Conservation (phyloP, 257 asterid species). For the Solanum chiquidenum region DNA sequence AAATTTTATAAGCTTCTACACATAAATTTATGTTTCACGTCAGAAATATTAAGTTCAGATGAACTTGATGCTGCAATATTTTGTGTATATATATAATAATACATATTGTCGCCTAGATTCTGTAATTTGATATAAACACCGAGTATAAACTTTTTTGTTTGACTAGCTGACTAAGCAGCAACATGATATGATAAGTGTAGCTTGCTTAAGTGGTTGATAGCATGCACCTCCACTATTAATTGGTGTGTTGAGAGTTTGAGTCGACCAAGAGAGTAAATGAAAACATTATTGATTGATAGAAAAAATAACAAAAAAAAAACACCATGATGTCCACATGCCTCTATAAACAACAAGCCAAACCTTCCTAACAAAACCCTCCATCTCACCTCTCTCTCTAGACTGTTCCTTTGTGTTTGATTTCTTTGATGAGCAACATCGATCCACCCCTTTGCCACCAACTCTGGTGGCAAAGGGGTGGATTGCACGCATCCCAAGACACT, state of each 20-base stretch:
- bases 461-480: conserved; percentile 11
- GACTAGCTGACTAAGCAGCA: no score
- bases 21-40: background rate
- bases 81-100: no score
- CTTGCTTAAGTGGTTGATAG: background rate
- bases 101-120: background rate
- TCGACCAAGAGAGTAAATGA: background rate
- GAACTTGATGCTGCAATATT: background rate
- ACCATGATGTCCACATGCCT: background rate
- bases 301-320: background rate
- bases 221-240: background rate
- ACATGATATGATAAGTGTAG: background rate
- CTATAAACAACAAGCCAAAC: conserved; percentile 13
- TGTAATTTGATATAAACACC: background rate
- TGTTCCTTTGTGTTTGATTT: background rate
- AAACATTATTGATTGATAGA: background rate
- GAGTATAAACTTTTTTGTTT: no score
- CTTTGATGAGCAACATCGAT: background rate
- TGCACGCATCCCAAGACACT: background rate
- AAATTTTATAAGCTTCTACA: background rate
- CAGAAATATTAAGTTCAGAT: background rate
- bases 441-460: background rate
- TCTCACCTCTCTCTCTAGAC: background rate
- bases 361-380: conserved; percentile 35
- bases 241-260: background rate